Percentiles rank a stretch among this genome's conserved stretches.
phyloP scores from a whole-genome alignment of 371 early-diverging fungal genomes.

The Choanephora cucurbitarum region DNA sequence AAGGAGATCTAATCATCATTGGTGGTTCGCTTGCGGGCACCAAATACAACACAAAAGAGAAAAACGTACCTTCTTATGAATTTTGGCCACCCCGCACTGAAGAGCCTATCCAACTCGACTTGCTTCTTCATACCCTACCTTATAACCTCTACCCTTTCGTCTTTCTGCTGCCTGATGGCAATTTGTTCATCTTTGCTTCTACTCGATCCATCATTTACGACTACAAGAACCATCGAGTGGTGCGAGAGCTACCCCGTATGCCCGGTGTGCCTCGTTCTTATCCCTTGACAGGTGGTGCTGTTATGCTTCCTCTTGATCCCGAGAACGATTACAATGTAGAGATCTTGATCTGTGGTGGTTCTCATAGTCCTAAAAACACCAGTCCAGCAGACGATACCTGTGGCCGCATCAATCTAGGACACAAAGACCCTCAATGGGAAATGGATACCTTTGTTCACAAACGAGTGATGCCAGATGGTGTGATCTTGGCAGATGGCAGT shows the following conservation, averaged over 20 bases:
- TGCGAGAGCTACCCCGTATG: conserved; percentile 53
- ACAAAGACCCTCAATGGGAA: conserved; percentile 56
- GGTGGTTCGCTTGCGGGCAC: conserved; percentile 58
- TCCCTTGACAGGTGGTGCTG: conserved; percentile 61
- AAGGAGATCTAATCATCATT: conserved; percentile 56
- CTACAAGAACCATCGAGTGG: conserved; percentile 46
- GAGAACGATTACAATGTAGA: conserved; percentile 60
- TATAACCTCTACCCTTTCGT: conserved; percentile 63
- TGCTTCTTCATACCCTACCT: conserved; percentile 59
- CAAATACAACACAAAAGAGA: conserved; percentile 49
- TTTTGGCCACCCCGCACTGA: conserved; percentile 46
- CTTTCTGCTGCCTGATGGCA: conserved; percentile 54
- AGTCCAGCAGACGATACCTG: conserved; percentile 49
- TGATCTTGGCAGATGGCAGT: conserved; percentile 62
- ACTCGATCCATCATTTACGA: conserved; percentile 54
- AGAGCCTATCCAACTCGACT: conserved; percentile 34
- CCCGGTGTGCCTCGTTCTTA: conserved; percentile 62
- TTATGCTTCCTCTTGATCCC: conserved; percentile 62
- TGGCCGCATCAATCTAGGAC: conserved; percentile 56
- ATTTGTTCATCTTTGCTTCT: conserved; percentile 60
- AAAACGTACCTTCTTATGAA: conserved; percentile 51
- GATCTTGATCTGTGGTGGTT: conserved; percentile 66
- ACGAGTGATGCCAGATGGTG: conserved; percentile 68
- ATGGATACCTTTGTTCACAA: conserved; percentile 59
- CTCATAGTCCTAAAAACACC: conserved; percentile 38